A percentile compares a stretch with the other conserved stretches of the same genome.
Evolutionary conservation across 1,284 basidiomycete species (phyloP).

Genomic region (Athelia sp.): DNA sequence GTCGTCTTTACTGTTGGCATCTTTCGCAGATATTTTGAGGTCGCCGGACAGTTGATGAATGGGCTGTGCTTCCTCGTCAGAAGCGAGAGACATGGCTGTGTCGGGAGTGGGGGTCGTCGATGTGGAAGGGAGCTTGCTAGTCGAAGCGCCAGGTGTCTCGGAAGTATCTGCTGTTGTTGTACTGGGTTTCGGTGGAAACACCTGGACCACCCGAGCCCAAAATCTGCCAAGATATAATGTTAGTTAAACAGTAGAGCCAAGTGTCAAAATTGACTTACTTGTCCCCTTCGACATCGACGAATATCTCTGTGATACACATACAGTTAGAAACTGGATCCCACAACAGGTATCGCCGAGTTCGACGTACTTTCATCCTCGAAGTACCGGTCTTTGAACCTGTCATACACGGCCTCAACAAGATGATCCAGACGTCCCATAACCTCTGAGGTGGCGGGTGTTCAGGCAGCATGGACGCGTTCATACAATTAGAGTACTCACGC

Average conservation of each 20-base stretch:
- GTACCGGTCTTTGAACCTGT: constrained; percentile 94
- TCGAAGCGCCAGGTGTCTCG: constrained; percentile 29
- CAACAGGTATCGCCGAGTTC: constrained; percentile 3
- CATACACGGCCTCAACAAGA: constrained; percentile 90
- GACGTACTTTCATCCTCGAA: constrained; percentile 84
- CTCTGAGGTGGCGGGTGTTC: constrained; percentile 48
- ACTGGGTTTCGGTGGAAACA: constrained; percentile 63
- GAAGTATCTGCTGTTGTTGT: constrained; percentile 34
- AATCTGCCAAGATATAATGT: constrained; percentile 45
- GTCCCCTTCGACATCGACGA: constrained; percentile 79
- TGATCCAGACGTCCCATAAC: constrained; percentile 94
- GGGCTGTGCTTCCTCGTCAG: constrained; percentile 37
- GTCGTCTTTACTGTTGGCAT: constrained; percentile 72
- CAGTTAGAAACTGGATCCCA: constrained; percentile 15
- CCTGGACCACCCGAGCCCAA: constrained; percentile 70
- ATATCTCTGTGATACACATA: constrained; percentile 51
- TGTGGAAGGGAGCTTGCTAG: constrained; percentile 21
- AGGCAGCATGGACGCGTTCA: constrained; percentile 12
- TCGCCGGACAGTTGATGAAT: constrained; percentile 74
- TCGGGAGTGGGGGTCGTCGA: constrained; percentile 23
- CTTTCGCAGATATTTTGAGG: constrained; percentile 69
- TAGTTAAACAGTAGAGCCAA: constrained; percentile 17
- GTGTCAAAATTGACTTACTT: constrained; percentile 49
- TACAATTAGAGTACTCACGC: constrained; percentile 58
- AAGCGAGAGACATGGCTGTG: constrained; percentile 23